These are phyloP conservation scores for Camellia oleifera DNA, from an alignment of 179 eudicot genomes.

Conservation along the genomic window DNA sequence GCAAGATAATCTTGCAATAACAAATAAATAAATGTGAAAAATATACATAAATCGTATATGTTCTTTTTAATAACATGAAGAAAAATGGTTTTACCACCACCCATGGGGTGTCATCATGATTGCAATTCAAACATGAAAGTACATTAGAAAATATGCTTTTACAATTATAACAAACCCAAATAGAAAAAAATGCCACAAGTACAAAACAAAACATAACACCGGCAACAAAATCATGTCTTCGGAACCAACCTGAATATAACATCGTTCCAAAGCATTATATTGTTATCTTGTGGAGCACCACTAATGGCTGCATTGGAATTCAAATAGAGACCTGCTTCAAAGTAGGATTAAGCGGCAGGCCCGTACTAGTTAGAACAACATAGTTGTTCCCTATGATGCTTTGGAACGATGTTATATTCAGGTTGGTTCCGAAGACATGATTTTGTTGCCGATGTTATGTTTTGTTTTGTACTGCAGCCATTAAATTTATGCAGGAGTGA, in stretches of 20 bases:
- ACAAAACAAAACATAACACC: not conserved
- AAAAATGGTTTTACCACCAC: conserved; percentile 39
- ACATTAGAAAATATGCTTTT: conserved; percentile 6
- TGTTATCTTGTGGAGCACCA: conserved; percentile 50
- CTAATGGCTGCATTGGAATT: conserved; percentile 31
- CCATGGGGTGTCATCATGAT: conserved; percentile 67
- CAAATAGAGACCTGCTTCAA: too few relatives aligned
- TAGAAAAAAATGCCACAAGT: not conserved
- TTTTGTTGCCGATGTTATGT: too few relatives aligned
- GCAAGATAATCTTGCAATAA: not conserved
- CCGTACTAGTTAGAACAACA: too few relatives aligned
- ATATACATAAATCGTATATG: not conserved
- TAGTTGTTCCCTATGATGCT: too few relatives aligned
- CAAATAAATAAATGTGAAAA: not conserved
- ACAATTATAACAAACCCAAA: not conserved
- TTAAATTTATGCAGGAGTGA: too few relatives aligned
- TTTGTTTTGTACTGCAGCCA: too few relatives aligned
- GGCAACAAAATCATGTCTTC: not conserved
- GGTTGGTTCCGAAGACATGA: too few relatives aligned
- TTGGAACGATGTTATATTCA: too few relatives aligned
- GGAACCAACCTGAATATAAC: conserved; percentile 41
- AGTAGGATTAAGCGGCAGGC: too few relatives aligned
- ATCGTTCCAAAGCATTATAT: conserved; percentile 49
- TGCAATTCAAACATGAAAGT: conserved; percentile 28
- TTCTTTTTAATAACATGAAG: not conserved